phyloP scores from a whole-genome alignment of 169 alveolate genomes.

The Theileria orientalis region DNA sequence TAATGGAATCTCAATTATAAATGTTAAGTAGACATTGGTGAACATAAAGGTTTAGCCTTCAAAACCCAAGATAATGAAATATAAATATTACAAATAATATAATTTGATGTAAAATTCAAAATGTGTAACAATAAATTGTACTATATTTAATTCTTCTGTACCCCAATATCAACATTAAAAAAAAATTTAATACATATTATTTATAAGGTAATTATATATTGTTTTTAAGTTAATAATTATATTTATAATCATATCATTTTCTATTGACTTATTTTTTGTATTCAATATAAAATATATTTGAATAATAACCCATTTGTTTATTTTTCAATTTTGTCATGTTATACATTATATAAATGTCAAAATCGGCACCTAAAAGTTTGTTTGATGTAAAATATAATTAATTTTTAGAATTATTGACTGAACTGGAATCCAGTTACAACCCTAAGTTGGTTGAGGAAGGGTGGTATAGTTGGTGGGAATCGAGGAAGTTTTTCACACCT shows the following conservation, averaged over 20 bases:
- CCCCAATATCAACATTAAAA: background rate
- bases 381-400: background rate
- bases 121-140: background rate
- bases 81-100: background rate
- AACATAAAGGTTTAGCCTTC: background rate
- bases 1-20: too few relatives aligned
- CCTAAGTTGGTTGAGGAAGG: slow-evolving; percentile 94
- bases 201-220: too few relatives aligned
- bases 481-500: slow-evolving; percentile 79
- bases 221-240: too few relatives aligned
- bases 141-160: background rate
- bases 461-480: slow-evolving; percentile 96
- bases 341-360: background rate
- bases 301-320: too few relatives aligned
- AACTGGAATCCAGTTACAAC: slow-evolving; percentile 87
- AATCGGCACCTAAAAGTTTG: background rate
- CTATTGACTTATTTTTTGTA: too few relatives aligned
- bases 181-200: too few relatives aligned
- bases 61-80: background rate
- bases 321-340: too few relatives aligned
- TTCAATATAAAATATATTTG: too few relatives aligned
- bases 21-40: too few relatives aligned
- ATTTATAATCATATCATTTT: too few relatives aligned
- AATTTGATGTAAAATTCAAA: too few relatives aligned
- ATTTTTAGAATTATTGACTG: slow-evolving; percentile 34